Evolutionary conservation across 2,329 filamentous ascomycete species (phyloP).

Genomic region (Colletotrichum salicis): DNA sequence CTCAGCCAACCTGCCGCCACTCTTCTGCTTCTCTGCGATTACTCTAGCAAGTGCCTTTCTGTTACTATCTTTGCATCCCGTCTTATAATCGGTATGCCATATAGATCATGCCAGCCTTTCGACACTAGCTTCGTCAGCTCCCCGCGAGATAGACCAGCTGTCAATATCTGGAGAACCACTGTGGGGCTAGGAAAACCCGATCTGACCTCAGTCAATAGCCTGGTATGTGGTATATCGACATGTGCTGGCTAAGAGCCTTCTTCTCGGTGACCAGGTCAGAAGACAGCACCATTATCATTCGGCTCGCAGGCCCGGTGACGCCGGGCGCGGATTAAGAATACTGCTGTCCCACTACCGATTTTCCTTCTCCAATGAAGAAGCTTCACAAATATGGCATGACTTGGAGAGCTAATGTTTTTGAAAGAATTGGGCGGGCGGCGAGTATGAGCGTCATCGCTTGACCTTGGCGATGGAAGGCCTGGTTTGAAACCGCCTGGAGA

Average conservation of each 20-base stretch:
- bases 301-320: not conserved
- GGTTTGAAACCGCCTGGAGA: not conserved
- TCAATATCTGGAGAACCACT: not conserved
- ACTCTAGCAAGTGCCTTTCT: not conserved
- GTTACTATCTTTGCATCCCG: not conserved
- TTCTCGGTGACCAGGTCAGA: not conserved
- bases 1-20: not conserved
- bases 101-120: not conserved
- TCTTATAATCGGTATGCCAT: not conserved
- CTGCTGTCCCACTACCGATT: not conserved
- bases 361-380: not conserved
- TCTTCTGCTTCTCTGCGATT: not conserved
- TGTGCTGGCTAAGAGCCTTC: not conserved
- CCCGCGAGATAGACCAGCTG: not conserved
- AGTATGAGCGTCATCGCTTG: not conserved
- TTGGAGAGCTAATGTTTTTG: not conserved
- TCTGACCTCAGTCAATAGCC: not conserved
- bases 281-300: not conserved
- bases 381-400: not conserved
- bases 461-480: not conserved
- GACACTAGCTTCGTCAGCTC: not conserved
- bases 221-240: not conserved
- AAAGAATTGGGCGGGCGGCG: not conserved
- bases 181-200: not conserved
- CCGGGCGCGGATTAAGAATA: not conserved